Conservation (phyloP, 495 filamentous ascomycete genomes). For the Aspergillus biplanus region DNA sequence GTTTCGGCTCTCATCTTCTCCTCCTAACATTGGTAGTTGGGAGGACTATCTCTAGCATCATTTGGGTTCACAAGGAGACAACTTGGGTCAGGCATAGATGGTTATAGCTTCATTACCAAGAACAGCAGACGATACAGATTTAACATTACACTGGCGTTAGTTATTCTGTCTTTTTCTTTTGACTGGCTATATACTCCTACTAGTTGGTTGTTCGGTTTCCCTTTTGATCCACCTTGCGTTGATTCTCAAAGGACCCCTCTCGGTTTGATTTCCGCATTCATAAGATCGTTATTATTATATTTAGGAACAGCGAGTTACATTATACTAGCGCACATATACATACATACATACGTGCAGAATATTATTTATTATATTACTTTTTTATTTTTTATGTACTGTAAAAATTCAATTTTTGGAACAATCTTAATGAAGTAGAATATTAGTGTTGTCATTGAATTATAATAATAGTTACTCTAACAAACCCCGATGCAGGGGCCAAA, state of each 20-base stretch:
- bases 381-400: too few species aligned
- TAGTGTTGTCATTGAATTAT: slow-evolving; percentile 26
- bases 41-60: background rate
- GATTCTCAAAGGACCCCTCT: too few species aligned
- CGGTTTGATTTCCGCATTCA: too few species aligned
- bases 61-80: background rate
- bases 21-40: background rate
- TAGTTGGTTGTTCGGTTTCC: background rate
- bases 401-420: too few species aligned
- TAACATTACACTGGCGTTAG: background rate
- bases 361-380: too few species aligned
- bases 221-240: too few species aligned
- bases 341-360: background rate
- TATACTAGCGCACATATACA: background rate
- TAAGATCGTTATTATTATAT: too few species aligned
- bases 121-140: background rate
- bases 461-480: slow-evolving; percentile 17
- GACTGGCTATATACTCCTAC: background rate
- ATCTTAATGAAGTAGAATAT: slow-evolving; percentile 12
- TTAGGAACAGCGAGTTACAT: background rate
- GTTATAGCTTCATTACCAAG: background rate
- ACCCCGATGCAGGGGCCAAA: slow-evolving; percentile 4
- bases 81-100: background rate
- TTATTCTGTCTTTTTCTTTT: background rate
- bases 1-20: background rate